Conservation (phyloP, 345 rosid species). For the Bretschneidera sinensis region DNA sequence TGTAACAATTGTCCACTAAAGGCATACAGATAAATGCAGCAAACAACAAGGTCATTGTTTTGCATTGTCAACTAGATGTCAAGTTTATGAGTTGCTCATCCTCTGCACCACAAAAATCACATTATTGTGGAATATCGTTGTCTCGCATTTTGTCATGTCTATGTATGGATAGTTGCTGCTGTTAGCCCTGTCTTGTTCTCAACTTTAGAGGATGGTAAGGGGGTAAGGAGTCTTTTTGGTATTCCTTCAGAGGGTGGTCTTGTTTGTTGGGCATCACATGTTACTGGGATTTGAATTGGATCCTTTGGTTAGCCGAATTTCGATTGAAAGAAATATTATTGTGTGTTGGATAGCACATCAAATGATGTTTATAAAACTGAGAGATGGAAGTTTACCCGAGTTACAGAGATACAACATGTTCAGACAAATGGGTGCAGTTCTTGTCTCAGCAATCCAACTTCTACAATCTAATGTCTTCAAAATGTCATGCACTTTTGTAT, state of each 20-base stretch:
- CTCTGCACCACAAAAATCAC: no score
- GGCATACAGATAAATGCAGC: neutral
- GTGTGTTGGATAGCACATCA: slow-evolving; percentile 74
- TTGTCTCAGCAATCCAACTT: slow-evolving; percentile 53
- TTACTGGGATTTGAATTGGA: slow-evolving; percentile 50
- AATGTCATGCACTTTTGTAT: slow-evolving; percentile 63
- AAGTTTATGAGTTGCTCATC: no score
- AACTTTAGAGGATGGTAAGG: slow-evolving; percentile 55
- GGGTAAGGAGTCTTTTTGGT: slow-evolving; percentile 67
- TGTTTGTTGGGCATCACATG: slow-evolving; percentile 84
- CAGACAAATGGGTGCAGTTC: slow-evolving; percentile 63
- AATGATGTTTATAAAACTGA: slow-evolving; percentile 32
- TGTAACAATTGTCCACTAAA: no score
- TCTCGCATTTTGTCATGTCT: neutral
- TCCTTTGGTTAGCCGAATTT: slow-evolving; percentile 35
- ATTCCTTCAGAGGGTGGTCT: slow-evolving; percentile 72
- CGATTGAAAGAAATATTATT: slow-evolving; percentile 49
- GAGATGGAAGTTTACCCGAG: slow-evolving; percentile 31
- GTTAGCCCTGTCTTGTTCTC: slow-evolving; percentile 65
- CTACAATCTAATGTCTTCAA: slow-evolving; percentile 53
- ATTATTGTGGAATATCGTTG: neutral
- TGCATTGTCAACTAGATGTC: neutral
- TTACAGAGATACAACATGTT: slow-evolving; percentile 31
- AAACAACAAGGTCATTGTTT: neutral
- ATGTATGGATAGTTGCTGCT: slow-evolving; percentile 31